Conservation (phyloP, 2,329 filamentous ascomycete species). For the Beauveria rudraprayagi region DNA sequence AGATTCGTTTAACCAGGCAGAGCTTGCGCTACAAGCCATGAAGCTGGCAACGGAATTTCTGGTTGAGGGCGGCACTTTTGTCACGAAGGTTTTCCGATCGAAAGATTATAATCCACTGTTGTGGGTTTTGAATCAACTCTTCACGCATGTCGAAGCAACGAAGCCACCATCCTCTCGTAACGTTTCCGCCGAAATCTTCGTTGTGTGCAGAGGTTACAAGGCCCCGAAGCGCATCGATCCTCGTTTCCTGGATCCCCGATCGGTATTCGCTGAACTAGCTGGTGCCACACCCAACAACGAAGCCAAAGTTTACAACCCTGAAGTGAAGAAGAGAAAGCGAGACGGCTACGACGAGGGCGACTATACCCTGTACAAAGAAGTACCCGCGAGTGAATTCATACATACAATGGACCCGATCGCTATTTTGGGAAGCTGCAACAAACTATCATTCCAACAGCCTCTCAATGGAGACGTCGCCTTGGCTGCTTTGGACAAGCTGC, state of each 20-base stretch:
- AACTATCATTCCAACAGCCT: conserved; percentile 73
- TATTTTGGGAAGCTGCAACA: conserved; percentile 80
- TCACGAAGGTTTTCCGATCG: conserved; percentile 94
- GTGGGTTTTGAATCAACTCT: conserved; percentile 97
- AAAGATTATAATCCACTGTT: conserved; percentile 95
- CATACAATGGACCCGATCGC: conserved; percentile 89
- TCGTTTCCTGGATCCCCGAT: conserved; percentile 78
- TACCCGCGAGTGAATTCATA: conserved; percentile 84
- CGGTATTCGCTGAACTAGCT: conserved; percentile 87
- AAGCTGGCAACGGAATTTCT: conserved; percentile 94
- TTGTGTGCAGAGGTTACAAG: conserved; percentile 92
- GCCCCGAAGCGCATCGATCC: conserved; percentile 90
- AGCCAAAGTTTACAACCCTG: conserved; percentile 95
- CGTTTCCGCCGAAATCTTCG: conserved; percentile 96
- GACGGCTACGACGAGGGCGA: conserved; percentile 97
- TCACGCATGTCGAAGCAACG: conserved; percentile 90
- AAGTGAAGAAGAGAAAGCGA: conserved; percentile 94
- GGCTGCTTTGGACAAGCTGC: conserved; percentile 74
- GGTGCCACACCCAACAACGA: conserved; percentile 88
- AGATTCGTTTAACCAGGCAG: conserved; percentile 95
- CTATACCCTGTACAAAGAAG: conserved; percentile 85
- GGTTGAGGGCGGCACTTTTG: conserved; percentile 80
- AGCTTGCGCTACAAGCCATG: conserved; percentile 81
- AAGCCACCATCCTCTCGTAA: conserved; percentile 95
- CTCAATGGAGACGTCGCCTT: conserved; percentile 77